Evolutionary conservation across 169 alveolate genomes (phyloP).

Genomic region (Cryptosporidium parvum): DNA sequence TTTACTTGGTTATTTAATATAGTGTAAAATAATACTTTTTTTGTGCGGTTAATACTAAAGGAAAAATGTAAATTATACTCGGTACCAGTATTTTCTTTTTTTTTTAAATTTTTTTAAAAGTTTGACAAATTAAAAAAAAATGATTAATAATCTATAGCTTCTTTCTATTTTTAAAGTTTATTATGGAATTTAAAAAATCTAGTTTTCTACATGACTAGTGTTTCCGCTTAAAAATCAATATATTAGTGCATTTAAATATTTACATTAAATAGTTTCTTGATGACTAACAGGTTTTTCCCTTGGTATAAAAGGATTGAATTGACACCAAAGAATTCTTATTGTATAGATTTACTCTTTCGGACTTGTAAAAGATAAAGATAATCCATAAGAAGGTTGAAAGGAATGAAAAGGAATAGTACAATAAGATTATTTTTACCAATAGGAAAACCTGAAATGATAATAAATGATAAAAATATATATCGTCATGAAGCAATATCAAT

Average conservation of each 20-base stretch:
- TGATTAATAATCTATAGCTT: not conserved
- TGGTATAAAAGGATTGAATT: not conserved
- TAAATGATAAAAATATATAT: not conserved
- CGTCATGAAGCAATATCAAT: not conserved
- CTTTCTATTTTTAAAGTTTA: not conserved
- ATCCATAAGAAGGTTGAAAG: not conserved
- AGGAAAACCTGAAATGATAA: not conserved
- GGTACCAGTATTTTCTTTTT: not conserved
- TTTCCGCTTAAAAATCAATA: not conserved
- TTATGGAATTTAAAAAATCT: not conserved
- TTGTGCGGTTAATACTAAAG: not conserved
- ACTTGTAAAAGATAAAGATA: too few relatives aligned
- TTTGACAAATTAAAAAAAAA: too few relatives aligned
- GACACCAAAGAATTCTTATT: not conserved
- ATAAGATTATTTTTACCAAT: too few relatives aligned
- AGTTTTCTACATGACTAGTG: conserved; percentile 2
- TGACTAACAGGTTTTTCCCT: not conserved
- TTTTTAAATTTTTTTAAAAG: too few relatives aligned
- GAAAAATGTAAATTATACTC: not conserved
- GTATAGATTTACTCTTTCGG: not conserved
- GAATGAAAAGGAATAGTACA: too few relatives aligned
- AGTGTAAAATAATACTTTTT: too few relatives aligned
- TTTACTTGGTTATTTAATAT: not conserved
- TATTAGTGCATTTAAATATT: not conserved
- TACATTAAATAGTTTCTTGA: not conserved